Conservation (phyloP, 1,284 basidiomycete species). For the Trichosporon sp. region DNA sequence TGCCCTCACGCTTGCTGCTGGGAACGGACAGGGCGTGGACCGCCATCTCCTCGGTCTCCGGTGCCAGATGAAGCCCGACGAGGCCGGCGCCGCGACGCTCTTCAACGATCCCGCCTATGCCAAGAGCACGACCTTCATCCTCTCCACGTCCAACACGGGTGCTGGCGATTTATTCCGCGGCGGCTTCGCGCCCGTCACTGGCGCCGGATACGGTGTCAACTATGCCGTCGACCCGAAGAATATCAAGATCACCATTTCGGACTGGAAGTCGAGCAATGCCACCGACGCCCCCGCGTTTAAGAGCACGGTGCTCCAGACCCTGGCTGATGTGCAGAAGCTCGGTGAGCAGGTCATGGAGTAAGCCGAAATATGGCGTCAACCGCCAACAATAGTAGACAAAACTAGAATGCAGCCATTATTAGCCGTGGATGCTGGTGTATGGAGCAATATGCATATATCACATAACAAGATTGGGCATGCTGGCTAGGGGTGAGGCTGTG, state of each 20-base stretch:
- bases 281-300: conserved; percentile 23
- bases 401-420: neutral
- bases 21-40: conserved; percentile 26
- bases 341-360: conserved; percentile 17
- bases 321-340: conserved; percentile 21
- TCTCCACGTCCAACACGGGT: conserved; percentile 30
- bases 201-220: conserved; percentile 28
- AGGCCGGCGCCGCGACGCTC: conserved; percentile 15
- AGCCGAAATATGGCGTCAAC: no score
- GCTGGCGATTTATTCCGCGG: conserved; percentile 30
- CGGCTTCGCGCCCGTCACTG: conserved; percentile 26
- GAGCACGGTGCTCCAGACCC: conserved; percentile 22
- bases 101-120: conserved; percentile 28
- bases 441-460: conserved; percentile 21
- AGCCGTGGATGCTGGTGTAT: neutral
- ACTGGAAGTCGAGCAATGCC: conserved; percentile 21
- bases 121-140: conserved; percentile 22
- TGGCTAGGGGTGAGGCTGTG: neutral
- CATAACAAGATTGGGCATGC: conserved; percentile 16
- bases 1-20: conserved; percentile 23
- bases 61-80: conserved; percentile 24
- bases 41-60: conserved; percentile 30
- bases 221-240: conserved; percentile 28
- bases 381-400: neutral
- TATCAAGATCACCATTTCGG: conserved; percentile 27